Evolutionary conservation across 164 flowering plant species (phyloP).

Genomic region (Tetracentron sinense): DNA sequence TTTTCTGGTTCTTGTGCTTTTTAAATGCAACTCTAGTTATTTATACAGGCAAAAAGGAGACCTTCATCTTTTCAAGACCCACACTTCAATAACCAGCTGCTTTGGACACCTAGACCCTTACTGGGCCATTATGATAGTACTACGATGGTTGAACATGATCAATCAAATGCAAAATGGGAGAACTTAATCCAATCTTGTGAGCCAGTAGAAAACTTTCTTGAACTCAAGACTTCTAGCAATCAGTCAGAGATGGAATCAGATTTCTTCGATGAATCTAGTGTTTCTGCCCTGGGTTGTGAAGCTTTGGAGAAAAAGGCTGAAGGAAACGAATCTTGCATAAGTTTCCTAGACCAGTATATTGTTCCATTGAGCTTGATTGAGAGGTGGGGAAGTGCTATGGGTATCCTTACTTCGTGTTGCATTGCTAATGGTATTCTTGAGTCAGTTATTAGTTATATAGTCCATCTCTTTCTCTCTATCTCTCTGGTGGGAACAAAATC

Average conservation of each 20-base stretch:
- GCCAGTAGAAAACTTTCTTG: constrained; percentile 73
- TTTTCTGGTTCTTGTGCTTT: background rate
- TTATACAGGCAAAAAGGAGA: constrained; percentile 74
- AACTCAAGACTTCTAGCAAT: constrained; percentile 23
- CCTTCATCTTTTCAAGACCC: constrained; percentile 49
- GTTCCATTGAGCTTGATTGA: constrained; percentile 84
- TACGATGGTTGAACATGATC: constrained; percentile 21
- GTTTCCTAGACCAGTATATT: constrained; percentile 27
- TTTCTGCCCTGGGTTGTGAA: constrained; percentile 19
- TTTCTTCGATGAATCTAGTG: constrained; percentile 4
- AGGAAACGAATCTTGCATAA: constrained; percentile 20
- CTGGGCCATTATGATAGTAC: constrained; percentile 25
- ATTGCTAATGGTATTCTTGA: background rate
- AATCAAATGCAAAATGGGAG: constrained; percentile 29
- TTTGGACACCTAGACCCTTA: constrained; percentile 49
- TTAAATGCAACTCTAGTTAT: background rate
- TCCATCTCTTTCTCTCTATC: background rate
- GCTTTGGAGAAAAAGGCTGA: constrained; percentile 21
- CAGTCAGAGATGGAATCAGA: constrained; percentile 18
- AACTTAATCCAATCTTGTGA: constrained; percentile 43
- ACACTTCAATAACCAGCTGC: constrained; percentile 43
- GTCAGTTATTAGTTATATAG: background rate
- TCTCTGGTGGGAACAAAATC: constrained; percentile 12
- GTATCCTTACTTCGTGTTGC: constrained; percentile 53
- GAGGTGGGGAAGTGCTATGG: constrained; percentile 96